Percentiles rank a stretch among this genome's conserved stretches.
phyloP scores from a whole-genome alignment of 2,329 filamentous ascomycete species.

The Purpureocillium takamizusanense region DNA sequence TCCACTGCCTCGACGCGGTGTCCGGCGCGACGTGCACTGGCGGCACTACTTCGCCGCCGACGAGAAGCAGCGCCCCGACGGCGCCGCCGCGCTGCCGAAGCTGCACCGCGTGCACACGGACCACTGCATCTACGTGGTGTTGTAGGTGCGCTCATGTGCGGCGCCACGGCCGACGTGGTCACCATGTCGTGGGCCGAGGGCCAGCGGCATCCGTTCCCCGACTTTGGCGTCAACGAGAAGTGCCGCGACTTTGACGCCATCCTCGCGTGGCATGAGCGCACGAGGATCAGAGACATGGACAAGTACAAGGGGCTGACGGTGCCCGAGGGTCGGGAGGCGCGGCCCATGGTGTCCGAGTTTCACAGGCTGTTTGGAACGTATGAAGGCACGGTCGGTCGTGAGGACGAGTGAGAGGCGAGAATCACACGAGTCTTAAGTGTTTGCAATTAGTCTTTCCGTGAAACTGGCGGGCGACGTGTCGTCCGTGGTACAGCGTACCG shows the following conservation, averaged over 20 bases:
- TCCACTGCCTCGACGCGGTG: constrained; percentile 12
- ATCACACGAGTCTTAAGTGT: too few relatives aligned
- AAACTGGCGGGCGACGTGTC: too few relatives aligned
- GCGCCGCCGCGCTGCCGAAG: not conserved
- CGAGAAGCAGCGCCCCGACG: not conserved
- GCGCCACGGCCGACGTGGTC: constrained; percentile 7
- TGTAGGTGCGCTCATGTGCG: constrained; percentile 12
- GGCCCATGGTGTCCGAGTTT: constrained; percentile 1
- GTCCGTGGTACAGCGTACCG: too few relatives aligned
- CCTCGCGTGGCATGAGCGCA: constrained; percentile 8
- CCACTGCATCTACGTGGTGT: constrained; percentile 10
- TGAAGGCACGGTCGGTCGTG: not conserved
- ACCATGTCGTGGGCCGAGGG: constrained; percentile 10
- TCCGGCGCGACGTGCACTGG: constrained; percentile 7
- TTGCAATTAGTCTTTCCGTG: too few relatives aligned
- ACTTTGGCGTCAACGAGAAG: constrained; percentile 10
- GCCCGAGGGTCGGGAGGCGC: not conserved
- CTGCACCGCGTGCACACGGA: constrained; percentile 5
- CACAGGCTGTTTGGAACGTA: not conserved
- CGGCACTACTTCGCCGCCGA: constrained; percentile 3
- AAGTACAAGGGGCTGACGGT: constrained; percentile 1
- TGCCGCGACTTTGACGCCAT: constrained; percentile 11
- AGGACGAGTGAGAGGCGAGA: too few relatives aligned
- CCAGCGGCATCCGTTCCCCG: constrained; percentile 6
- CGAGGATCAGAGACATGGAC: constrained; percentile 2